These are phyloP conservation scores for Artomyces pyxidatus DNA, from an alignment of 768 basidiomycete species.

Conservation along the genomic window DNA sequence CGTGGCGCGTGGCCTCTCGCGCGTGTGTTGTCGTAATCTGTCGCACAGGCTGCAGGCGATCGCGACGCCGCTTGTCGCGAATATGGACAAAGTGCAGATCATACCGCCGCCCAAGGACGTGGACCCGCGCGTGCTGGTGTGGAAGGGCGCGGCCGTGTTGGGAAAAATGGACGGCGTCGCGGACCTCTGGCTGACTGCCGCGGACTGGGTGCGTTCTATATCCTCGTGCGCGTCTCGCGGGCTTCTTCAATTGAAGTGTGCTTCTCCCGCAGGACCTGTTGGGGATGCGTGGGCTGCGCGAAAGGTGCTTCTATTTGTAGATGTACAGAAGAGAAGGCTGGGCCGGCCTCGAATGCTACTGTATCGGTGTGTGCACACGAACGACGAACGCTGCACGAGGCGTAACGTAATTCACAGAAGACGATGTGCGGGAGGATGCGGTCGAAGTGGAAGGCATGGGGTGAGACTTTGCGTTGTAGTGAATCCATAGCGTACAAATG, in stretches of 20 bases:
- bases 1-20: constrained; percentile 15
- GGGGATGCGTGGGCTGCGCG: constrained; percentile 75
- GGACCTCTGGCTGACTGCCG: constrained; percentile 81
- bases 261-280: constrained; percentile 47
- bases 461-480: too few species aligned
- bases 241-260: constrained; percentile 2
- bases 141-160: constrained; percentile 92
- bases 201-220: constrained; percentile 70
- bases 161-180: constrained; percentile 85
- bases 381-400: neutral
- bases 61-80: constrained; percentile 70
- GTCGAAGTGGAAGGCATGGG: too few species aligned
- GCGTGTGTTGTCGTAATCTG: constrained; percentile 8
- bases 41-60: constrained; percentile 64
- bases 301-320: constrained; percentile 74
- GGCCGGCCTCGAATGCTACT: too few species aligned
- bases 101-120: constrained; percentile 92
- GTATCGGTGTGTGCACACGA: neutral
- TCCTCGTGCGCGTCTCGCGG: neutral
- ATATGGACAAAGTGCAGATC: constrained; percentile 84
- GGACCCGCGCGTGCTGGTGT: constrained; percentile 81
- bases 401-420: too few species aligned
- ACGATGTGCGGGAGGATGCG: too few species aligned
- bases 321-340: neutral
- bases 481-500: too few species aligned